Conservation (phyloP, 345 rosid species). For the Rhizophora apiculata region DNA sequence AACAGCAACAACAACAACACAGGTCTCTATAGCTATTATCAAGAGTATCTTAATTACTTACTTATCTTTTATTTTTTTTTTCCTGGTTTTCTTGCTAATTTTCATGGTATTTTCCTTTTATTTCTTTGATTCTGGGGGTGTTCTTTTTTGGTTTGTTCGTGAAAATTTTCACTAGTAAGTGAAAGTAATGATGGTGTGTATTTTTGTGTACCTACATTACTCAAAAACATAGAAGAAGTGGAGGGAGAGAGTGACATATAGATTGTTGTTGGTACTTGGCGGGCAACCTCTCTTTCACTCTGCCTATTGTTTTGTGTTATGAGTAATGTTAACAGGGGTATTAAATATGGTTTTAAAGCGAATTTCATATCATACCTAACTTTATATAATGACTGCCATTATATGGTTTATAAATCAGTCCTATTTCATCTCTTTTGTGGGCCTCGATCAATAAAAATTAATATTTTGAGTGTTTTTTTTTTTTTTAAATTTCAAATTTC, state of each 20-base stretch:
- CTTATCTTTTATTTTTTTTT: neutral
- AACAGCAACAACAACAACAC: constrained; percentile 32
- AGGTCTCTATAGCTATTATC: constrained; percentile 46
- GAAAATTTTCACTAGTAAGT: neutral
- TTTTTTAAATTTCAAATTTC: too few species aligned
- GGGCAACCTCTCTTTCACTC: neutral
- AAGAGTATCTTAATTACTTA: neutral
- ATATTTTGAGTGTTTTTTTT: too few species aligned
- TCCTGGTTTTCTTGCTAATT: too few species aligned
- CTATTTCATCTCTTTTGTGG: too few species aligned
- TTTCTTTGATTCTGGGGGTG: constrained; percentile 10
- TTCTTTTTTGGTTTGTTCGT: constrained; percentile 9
- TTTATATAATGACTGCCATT: too few species aligned
- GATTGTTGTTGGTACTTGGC: constrained; percentile 5
- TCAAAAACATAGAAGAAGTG: constrained; percentile 6
- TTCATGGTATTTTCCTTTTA: neutral
- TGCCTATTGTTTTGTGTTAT: too few species aligned
- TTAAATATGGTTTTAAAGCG: too few species aligned
- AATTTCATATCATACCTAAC: too few species aligned
- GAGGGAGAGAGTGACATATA: neutral
- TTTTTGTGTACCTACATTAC: constrained; percentile 5
- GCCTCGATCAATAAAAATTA: too few species aligned
- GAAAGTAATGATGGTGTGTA: constrained; percentile 14
- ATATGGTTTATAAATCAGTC: too few species aligned
- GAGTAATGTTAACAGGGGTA: too few species aligned